These are phyloP conservation scores for Vanderwaltozyma yarrowii DNA, from an alignment of 805 yeast genomes.

Conservation along the genomic window DNA sequence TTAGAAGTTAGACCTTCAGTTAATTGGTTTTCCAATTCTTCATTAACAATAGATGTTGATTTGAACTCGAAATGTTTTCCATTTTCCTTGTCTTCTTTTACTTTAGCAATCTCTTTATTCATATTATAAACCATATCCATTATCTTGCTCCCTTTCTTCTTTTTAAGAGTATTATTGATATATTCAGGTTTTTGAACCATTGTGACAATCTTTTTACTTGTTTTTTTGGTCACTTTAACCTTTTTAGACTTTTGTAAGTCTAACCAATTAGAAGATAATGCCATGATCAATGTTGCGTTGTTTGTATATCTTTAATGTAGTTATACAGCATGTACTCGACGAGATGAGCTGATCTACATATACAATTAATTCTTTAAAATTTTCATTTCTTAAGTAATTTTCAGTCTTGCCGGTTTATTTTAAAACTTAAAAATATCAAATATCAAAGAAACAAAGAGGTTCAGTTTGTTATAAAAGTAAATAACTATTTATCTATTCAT, in stretches of 20 bases:
- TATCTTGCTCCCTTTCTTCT: constrained; percentile 11
- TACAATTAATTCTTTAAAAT: no score
- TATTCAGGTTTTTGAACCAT: constrained; percentile 1
- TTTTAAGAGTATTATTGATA: background rate
- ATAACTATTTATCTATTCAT: no score
- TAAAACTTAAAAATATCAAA: no score
- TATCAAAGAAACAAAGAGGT: no score
- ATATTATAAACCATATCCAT: constrained; percentile 26
- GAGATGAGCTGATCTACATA: no score
- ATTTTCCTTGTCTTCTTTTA: constrained; percentile 14
- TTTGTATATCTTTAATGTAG: background rate
- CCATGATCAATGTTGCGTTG: constrained; percentile 14
- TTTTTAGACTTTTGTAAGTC: constrained; percentile 17
- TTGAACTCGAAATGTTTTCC: constrained; percentile 18
- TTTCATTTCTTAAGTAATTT: no score
- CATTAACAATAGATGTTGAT: background rate
- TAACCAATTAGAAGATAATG: constrained; percentile 30
- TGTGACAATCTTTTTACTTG: constrained; percentile 2
- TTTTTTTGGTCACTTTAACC: constrained; percentile 8
- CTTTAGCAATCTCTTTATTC: constrained; percentile 21
- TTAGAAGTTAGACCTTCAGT: background rate
- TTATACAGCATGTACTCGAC: background rate
- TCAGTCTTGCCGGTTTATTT: no score
- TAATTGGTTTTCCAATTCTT: background rate
- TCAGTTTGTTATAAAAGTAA: no score